A percentile compares a stretch with the other conserved stretches of the same genome.
Conservation (phyloP, 306 rosid genomes). For the Begonia loranthoides region DNA sequence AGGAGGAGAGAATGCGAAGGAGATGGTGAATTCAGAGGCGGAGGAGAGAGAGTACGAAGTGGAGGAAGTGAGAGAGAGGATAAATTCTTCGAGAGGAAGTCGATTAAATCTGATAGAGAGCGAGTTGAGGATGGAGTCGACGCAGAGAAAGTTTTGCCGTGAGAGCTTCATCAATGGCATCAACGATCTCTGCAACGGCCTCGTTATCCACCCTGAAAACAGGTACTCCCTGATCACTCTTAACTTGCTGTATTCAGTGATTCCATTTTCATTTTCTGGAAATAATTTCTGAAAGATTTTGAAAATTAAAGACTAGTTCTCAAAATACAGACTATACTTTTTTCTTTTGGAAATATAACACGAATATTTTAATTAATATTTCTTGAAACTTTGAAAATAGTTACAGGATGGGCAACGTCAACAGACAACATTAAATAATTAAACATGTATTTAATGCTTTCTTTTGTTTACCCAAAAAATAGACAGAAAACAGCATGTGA, state of each 20-base stretch:
- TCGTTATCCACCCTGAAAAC: conserved; percentile 50
- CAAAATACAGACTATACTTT: no score
- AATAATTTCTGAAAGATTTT: background rate
- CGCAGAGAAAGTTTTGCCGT: conserved; percentile 35
- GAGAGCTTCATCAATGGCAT: conserved; percentile 36
- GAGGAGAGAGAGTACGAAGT: conserved; percentile 33
- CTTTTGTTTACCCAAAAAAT: no score
- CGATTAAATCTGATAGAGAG: conserved; percentile 39
- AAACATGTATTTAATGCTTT: no score
- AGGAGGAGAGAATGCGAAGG: background rate
- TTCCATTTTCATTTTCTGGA: background rate
- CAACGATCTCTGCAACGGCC: conserved; percentile 23
- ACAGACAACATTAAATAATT: no score
- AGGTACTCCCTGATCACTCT: conserved; percentile 20
- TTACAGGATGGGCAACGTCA: no score
- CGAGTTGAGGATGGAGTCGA: conserved; percentile 31
- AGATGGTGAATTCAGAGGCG: background rate
- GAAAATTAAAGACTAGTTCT: no score
- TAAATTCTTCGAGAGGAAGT: conserved; percentile 71
- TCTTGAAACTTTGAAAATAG: no score
- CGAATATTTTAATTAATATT: no score
- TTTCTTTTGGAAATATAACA: no score
- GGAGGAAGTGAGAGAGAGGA: conserved; percentile 39
- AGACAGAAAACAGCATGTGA: no score
- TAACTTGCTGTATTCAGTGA: background rate